Conservation (phyloP, 2,329 filamentous ascomycete genomes). For the Cladosporium cucumerinum region DNA sequence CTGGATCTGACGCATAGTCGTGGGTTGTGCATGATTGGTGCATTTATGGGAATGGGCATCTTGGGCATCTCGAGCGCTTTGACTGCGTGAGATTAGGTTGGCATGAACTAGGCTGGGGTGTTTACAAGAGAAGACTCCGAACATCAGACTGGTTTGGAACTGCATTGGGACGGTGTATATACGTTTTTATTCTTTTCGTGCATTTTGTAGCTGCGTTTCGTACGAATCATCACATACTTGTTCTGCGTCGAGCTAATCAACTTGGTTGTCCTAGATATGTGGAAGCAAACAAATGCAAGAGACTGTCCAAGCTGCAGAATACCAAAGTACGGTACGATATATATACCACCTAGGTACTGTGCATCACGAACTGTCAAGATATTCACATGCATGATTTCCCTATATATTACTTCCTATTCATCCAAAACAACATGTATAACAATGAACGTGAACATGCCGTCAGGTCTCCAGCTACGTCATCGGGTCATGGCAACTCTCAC, state of each 20-base stretch:
- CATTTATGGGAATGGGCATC: slow-evolving; percentile 81
- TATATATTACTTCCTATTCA: not conserved
- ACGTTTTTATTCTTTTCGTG: not conserved
- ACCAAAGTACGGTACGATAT: not conserved
- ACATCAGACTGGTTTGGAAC: not conserved
- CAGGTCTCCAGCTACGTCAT: not conserved
- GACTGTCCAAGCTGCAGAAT: not conserved
- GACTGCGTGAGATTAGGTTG: slow-evolving; percentile 51
- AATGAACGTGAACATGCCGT: not conserved
- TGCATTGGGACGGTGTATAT: not conserved
- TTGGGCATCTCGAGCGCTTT: slow-evolving; percentile 82
- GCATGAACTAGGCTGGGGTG: not conserved
- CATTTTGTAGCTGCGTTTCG: not conserved
- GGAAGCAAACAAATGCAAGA: not conserved
- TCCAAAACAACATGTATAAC: not conserved
- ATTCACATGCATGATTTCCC: not conserved
- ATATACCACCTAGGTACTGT: too few species aligned
- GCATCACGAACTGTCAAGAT: not conserved
- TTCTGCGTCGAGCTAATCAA: not conserved
- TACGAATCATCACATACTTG: not conserved
- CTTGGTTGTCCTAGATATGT: not conserved
- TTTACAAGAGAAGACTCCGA: not conserved
- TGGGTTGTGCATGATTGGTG: slow-evolving; percentile 73
- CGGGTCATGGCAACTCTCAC: not conserved
- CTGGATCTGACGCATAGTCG: slow-evolving; percentile 77